Evolutionary conservation across 805 yeast species (phyloP), one percentile per base, ranked within the genome.

Genomic region (Lipomyces starkeyi): DNA sequence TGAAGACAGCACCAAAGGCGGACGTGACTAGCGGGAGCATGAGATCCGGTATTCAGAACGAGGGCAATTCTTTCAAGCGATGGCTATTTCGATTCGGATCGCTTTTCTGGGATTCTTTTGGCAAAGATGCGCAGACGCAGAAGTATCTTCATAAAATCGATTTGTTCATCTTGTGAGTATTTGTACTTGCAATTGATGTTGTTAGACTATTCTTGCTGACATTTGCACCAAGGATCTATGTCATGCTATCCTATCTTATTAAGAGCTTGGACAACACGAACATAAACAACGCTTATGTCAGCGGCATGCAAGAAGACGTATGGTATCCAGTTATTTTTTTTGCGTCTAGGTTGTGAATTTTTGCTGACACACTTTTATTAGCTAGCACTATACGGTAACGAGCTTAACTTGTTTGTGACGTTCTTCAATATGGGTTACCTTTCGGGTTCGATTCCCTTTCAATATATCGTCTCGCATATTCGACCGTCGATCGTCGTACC

Each of bases 261-360:
- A 87, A 86, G 74, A 85, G 86, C 64, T 79, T 88, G 61, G 91
- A 88, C 74, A 82, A 82, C 61, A 81, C 86, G 49, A 88, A 87
- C 80, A 77, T 71, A 65, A 83, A 83, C 68, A 86, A 88, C 73
- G 91, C 91, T 1, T 89, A 87, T 73, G 88, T 87, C 58, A 83
- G 87, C n/a, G 89, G 90, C 25, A 82, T 89, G 85, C 77, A 83
- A 67, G 86, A 62, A 70, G 87, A 82, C 59, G 64, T 80, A 74
- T 71, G 85, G 82, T 6, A 68, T 82, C 27, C 37, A 76, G 84
- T 65, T 71, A 83, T 49, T 74, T 65, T 71, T 82, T 49, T 74
- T 82, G 63, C 85, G 85, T 1, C 72, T 82, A 13, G 49, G 75
- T 76, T 25, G 80, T 47, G 49, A 47, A 29, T 43, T 43, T 27